These are phyloP conservation scores for Mycena rosella DNA, from an alignment of 768 basidiomycete species.

Conservation along the genomic window DNA sequence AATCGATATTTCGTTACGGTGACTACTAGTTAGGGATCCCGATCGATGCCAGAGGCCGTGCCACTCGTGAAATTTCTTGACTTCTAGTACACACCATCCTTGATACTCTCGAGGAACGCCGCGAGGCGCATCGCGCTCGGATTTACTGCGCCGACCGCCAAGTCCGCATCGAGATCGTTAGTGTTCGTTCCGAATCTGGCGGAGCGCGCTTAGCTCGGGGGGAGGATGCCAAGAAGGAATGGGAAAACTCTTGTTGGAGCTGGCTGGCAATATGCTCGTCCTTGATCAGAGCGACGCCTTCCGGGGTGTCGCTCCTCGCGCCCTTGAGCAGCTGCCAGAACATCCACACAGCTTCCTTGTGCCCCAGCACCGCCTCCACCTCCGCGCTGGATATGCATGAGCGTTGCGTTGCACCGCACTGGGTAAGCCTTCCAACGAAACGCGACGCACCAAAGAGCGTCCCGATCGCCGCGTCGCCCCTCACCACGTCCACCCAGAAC, in stretches of 20 bases:
- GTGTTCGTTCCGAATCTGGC: conserved; percentile 1
- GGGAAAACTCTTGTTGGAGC: neutral
- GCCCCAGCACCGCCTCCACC: neutral
- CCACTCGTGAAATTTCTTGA: no score
- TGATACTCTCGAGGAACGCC: neutral
- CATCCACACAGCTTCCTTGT: conserved; percentile 7
- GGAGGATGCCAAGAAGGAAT: neutral
- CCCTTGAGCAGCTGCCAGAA: neutral
- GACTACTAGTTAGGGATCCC: no score
- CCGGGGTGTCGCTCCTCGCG: neutral
- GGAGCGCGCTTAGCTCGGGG: neutral
- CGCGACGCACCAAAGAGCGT: conserved; percentile 1
- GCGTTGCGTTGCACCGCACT: no score
- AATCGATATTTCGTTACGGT: no score
- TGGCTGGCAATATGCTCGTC: neutral
- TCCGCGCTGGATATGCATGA: neutral
- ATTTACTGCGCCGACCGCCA: neutral
- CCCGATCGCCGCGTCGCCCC: neutral
- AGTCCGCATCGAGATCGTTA: neutral
- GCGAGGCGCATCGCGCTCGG: neutral
- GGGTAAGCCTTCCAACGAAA: neutral
- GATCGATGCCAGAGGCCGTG: no score
- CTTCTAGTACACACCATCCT: neutral
- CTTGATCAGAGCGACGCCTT: neutral
- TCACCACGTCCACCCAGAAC: conserved; percentile 1